Evolutionary conservation across 805 yeast species (phyloP).

Genomic region (Starmerella powellii): DNA sequence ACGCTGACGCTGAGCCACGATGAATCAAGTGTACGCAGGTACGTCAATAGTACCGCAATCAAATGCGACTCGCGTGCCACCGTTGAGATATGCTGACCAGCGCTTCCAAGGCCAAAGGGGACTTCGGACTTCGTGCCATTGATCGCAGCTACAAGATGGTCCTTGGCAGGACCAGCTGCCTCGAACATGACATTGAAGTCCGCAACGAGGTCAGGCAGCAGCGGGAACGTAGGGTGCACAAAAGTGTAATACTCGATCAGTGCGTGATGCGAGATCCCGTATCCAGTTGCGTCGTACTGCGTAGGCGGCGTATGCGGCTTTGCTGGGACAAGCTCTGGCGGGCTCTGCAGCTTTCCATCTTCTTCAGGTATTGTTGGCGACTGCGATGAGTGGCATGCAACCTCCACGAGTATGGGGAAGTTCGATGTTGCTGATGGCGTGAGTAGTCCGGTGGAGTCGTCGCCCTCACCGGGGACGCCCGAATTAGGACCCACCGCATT

Average conservation of each 20-base stretch:
- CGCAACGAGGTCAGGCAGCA: constrained; percentile 29
- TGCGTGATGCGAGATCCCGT: constrained; percentile 13
- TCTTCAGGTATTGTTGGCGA: background rate
- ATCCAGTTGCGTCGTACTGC: constrained; percentile 7
- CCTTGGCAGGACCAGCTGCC: constrained; percentile 21
- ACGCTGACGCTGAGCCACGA: constrained; percentile 31
- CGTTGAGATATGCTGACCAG: constrained; percentile 11
- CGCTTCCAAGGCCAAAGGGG: constrained; percentile 8
- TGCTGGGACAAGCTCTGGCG: background rate
- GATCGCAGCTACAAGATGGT: constrained; percentile 23
- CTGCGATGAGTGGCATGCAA: constrained; percentile 13
- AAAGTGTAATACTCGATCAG: constrained; percentile 30
- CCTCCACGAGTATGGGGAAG: constrained; percentile 17
- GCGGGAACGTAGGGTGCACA: constrained; percentile 32
- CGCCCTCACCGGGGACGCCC: background rate
- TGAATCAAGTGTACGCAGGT: constrained; percentile 25
- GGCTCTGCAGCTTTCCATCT: background rate
- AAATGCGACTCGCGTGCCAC: constrained; percentile 24
- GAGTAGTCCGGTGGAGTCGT: background rate
- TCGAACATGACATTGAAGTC: constrained; percentile 25
- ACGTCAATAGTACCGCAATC: constrained; percentile 29
- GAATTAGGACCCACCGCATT: background rate
- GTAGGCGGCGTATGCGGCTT: constrained; percentile 12
- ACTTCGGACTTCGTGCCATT: constrained; percentile 17
- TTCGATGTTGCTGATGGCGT: background rate